phyloP scores from a whole-genome alignment of 805 yeast genomes.

The Spathaspora passalidarum region DNA sequence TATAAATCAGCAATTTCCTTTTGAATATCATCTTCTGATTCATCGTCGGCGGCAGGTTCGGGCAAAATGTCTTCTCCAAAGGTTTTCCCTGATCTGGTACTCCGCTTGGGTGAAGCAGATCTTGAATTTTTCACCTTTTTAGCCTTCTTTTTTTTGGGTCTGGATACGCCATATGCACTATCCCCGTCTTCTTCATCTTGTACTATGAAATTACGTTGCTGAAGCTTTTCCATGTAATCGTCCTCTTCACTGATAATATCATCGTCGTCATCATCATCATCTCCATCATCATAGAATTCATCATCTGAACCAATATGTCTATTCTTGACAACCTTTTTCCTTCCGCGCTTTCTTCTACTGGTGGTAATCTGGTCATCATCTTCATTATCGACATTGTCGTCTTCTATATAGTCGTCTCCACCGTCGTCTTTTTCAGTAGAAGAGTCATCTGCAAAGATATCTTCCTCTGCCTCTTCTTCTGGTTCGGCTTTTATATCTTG shows the following conservation, averaged over 20 bases:
- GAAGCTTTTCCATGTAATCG: slow-evolving; percentile 27
- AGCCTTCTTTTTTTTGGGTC: slow-evolving; percentile 4
- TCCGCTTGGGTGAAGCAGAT: slow-evolving; percentile 11
- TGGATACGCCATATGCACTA: slow-evolving; percentile 16
- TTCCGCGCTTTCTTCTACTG: neutral
- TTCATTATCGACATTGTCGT: slow-evolving; percentile 10
- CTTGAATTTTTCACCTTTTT: neutral
- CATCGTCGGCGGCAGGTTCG: slow-evolving; percentile 26
- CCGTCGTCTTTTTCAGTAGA: slow-evolving; percentile 6
- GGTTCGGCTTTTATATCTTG: slow-evolving; percentile 16
- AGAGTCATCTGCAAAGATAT: slow-evolving; percentile 2
- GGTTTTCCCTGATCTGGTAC: slow-evolving; percentile 14
- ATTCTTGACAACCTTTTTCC: slow-evolving; percentile 9
- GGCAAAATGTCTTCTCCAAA: slow-evolving; percentile 18
- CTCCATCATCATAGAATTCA: slow-evolving; percentile 6
- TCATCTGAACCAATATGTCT: slow-evolving; percentile 2
- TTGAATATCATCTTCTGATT: slow-evolving; percentile 41
- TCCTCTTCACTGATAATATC: slow-evolving; percentile 16
- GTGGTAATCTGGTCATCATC: neutral
- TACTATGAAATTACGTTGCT: slow-evolving; percentile 34
- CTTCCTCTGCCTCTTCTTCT: slow-evolving; percentile 11
- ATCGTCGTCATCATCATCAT: slow-evolving; percentile 12
- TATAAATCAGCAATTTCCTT: slow-evolving; percentile 67
- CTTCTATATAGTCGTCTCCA: slow-evolving; percentile 15
- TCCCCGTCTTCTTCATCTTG: slow-evolving; percentile 31